These are phyloP conservation scores for Cordyceps pruinosa DNA, from an alignment of 2,329 filamentous ascomycete genomes.

Conservation along the genomic window DNA sequence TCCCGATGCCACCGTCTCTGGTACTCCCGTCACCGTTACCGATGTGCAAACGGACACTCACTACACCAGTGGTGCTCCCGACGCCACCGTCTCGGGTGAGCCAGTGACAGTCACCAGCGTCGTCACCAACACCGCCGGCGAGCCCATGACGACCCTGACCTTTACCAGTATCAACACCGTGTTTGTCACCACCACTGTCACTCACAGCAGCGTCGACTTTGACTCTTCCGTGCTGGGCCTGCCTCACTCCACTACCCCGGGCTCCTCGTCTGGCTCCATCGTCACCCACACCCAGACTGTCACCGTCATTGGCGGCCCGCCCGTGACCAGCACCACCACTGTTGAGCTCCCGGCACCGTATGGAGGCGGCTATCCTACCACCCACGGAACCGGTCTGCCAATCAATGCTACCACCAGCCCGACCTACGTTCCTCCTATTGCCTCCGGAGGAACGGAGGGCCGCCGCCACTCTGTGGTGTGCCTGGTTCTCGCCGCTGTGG, in stretches of 20 bases:
- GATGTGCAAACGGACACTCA: slow-evolving; percentile 19
- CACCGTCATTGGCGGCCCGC: slow-evolving; percentile 25
- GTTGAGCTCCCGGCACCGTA: slow-evolving; percentile 22
- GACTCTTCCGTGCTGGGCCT: slow-evolving; percentile 11
- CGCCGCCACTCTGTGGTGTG: slow-evolving; percentile 16
- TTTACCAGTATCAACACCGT: slow-evolving; percentile 23
- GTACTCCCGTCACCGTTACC: slow-evolving; percentile 20
- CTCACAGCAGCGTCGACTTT: slow-evolving; percentile 17
- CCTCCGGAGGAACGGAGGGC: slow-evolving; percentile 21
- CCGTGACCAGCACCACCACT: slow-evolving; percentile 26
- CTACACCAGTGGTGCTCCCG: slow-evolving; percentile 24
- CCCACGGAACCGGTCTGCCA: slow-evolving; percentile 20
- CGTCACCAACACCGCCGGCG: slow-evolving; percentile 15
- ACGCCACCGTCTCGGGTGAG: slow-evolving; percentile 25
- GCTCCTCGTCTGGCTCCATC: slow-evolving; percentile 2
- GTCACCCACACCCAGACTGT: slow-evolving; percentile 25
- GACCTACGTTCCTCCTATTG: slow-evolving; percentile 13
- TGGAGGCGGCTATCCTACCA: not conserved
- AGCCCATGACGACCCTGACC: slow-evolving; percentile 19
- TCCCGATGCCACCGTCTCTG: slow-evolving; percentile 21
- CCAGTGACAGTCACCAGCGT: slow-evolving; percentile 26
- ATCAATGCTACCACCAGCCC: slow-evolving; percentile 23
- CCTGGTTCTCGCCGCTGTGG: not conserved
- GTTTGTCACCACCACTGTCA: slow-evolving; percentile 19
- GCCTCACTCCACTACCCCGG: not conserved